Conservation (phyloP, 2,329 filamentous ascomycete species). For the Apiospora kogelbergensis region DNA sequence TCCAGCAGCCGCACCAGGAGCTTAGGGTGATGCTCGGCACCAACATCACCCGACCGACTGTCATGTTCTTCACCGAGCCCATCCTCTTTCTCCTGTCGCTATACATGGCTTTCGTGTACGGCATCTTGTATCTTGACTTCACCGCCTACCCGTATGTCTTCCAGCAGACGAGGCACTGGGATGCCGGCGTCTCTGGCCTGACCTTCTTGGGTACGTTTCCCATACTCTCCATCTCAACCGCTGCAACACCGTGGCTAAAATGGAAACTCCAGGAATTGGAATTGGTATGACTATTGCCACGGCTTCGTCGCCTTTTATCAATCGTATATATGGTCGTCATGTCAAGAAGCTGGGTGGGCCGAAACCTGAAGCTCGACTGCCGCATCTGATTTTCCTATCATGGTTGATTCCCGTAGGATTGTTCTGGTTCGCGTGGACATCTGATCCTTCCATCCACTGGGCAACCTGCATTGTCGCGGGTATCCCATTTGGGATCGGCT, state of each 20-base stretch:
- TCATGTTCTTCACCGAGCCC: not conserved
- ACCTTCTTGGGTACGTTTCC: not conserved
- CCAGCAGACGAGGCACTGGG: conserved; percentile 15
- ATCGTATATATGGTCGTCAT: not conserved
- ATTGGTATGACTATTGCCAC: not conserved
- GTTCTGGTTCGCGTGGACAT: not conserved
- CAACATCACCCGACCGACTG: not conserved
- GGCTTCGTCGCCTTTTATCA: not conserved
- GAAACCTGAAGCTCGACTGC: not conserved
- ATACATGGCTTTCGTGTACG: conserved; percentile 37
- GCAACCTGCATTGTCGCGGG: not conserved
- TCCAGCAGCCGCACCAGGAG: not conserved
- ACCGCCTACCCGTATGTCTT: conserved; percentile 41
- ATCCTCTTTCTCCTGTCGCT: conserved; percentile 40
- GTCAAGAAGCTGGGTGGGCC: not conserved
- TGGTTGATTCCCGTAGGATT: not conserved
- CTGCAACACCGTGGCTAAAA: not conserved
- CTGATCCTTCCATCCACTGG: not conserved
- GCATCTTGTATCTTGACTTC: conserved; percentile 38
- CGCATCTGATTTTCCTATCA: not conserved
- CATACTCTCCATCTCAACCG: not conserved
- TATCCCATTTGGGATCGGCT: not conserved
- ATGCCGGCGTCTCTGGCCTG: not conserved
- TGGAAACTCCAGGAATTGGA: not conserved
- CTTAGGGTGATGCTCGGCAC: not conserved